Percentiles rank a stretch among this genome's conserved stretches.
These are phyloP conservation scores for Nemania sp. DNA, from an alignment of 2,329 filamentous ascomycete genomes.

Conservation along the genomic window DNA sequence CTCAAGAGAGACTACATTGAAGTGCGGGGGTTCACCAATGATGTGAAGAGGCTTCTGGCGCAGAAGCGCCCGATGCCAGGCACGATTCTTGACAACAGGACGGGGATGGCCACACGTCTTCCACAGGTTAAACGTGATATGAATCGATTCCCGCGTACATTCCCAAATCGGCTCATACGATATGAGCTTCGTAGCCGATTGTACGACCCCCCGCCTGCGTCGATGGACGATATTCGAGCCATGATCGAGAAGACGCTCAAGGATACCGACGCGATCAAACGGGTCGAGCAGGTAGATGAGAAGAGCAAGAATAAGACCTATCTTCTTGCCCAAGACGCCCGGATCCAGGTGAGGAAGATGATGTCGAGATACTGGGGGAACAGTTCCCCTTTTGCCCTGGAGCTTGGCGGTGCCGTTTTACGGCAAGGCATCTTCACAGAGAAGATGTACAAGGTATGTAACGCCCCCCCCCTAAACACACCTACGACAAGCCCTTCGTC, in stretches of 20 bases:
- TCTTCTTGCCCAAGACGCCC: conserved; percentile 37
- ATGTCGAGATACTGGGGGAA: conserved; percentile 75
- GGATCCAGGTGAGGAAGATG: conserved; percentile 63
- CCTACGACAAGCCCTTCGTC: not conserved
- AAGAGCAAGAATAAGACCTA: conserved; percentile 32
- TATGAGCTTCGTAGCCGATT: conserved; percentile 50
- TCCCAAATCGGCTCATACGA: conserved; percentile 63
- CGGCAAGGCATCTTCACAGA: conserved; percentile 69
- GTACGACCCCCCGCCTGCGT: conserved; percentile 43
- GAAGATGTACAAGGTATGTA: conserved; percentile 67
- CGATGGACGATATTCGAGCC: conserved; percentile 56
- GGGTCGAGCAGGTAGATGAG: conserved; percentile 44
- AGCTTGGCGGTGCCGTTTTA: conserved; percentile 67
- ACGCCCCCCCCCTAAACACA: no score
- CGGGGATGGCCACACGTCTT: conserved; percentile 53
- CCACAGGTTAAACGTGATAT: conserved; percentile 20
- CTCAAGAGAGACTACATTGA: conserved; percentile 64
- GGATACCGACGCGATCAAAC: conserved; percentile 44
- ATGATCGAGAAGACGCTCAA: conserved; percentile 54
- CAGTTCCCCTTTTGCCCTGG: conserved; percentile 64
- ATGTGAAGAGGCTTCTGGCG: conserved; percentile 55
- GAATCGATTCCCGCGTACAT: conserved; percentile 46
- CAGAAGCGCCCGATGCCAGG: conserved; percentile 65
- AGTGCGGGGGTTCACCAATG: conserved; percentile 64
- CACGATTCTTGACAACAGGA: conserved; percentile 61